Evolutionary conservation across 78 protist genomes (phyloP), one percentile per base, ranked within the genome.

Genomic region (Dictyostelium firmibasis): DNA sequence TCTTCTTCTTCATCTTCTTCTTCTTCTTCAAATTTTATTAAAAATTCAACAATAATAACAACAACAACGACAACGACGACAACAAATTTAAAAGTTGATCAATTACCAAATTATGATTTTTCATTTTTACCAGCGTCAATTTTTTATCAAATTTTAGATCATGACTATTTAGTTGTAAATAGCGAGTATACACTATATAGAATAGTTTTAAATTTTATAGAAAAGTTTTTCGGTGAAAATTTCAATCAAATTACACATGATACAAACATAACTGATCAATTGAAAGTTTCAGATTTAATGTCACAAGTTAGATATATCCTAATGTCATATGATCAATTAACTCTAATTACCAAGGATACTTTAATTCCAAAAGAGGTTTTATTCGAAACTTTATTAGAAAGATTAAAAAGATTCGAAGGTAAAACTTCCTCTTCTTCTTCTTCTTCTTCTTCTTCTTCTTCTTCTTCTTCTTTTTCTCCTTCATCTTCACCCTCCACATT

Each of bases 341-440:
- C 36, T 36, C 35, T 74, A 31, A 44, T 84, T 20, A 76, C 91
- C 53, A 47, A 25, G 7, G 64, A 84, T 77, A 83, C 77, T 25
- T 72, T 86, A 41, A 88, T 93, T 27, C 96, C 96, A 83, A 82
- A 85, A 60, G 87, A 93, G n/a, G 60, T 93, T 14, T 78, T 93
- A 78, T 69, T 93, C 41, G 96, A 93, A 93, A 86, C 96, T 31
- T 81, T 93, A 47, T 84, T 93, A 69, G 96, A 85, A 60, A 78
- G 96, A 33, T 60, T 93, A 36, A 93, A 84, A 29, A 83, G 77
- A 79, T 93, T 36, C 41, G 96, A 93, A 78, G 31, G 50, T 20
- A n/a, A 27, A 64, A 3, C 79, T 33, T 33, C 79, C 3, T 2
- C 75, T 5, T 13, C 79, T 1, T 14, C 78, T 33, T 33, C 79